Conservation (phyloP, 2,329 filamentous ascomycete species). For the Calonectria ilicicola region DNA sequence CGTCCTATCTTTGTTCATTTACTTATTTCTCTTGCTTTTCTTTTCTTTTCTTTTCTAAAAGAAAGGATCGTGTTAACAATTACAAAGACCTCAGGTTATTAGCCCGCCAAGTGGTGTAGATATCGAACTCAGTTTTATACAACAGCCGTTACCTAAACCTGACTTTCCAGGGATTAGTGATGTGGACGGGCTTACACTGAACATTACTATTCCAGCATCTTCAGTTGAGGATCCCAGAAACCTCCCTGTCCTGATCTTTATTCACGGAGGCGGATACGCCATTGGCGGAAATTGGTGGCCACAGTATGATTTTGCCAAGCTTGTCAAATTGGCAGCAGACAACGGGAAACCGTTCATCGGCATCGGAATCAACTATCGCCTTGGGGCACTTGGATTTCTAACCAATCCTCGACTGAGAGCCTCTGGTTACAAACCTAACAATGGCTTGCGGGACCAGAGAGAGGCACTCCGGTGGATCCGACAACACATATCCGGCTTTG, state of each 20-base stretch:
- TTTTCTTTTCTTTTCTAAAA: too few species aligned
- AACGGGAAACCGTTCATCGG: conserved; percentile 22
- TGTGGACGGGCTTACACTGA: conserved; percentile 10
- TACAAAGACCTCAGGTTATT: conserved; percentile 11
- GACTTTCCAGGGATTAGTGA: conserved; percentile 2
- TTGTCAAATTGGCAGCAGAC: conserved; percentile 18
- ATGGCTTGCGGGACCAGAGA: conserved; percentile 19
- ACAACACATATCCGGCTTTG: conserved; percentile 21
- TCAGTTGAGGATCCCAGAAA: background rate
- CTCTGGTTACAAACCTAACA: conserved; percentile 18
- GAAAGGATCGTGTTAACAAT: too few species aligned
- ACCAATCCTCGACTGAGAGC: conserved; percentile 9
- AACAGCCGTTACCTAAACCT: conserved; percentile 9
- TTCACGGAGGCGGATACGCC: conserved; percentile 28
- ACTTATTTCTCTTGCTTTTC: too few species aligned
- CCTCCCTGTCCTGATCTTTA: conserved; percentile 24
- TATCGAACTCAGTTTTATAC: conserved; percentile 8
- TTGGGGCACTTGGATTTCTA: conserved; percentile 24
- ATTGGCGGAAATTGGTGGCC: conserved; percentile 28
- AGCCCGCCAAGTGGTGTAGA: background rate
- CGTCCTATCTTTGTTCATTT: too few species aligned
- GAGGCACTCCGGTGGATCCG: conserved; percentile 20
- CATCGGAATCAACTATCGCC: conserved; percentile 34
- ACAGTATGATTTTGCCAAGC: conserved; percentile 19
- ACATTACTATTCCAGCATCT: background rate